These are phyloP conservation scores for Solidago caesia DNA, from an alignment of 129 eudicot genomes.

Conservation along the genomic window DNA sequence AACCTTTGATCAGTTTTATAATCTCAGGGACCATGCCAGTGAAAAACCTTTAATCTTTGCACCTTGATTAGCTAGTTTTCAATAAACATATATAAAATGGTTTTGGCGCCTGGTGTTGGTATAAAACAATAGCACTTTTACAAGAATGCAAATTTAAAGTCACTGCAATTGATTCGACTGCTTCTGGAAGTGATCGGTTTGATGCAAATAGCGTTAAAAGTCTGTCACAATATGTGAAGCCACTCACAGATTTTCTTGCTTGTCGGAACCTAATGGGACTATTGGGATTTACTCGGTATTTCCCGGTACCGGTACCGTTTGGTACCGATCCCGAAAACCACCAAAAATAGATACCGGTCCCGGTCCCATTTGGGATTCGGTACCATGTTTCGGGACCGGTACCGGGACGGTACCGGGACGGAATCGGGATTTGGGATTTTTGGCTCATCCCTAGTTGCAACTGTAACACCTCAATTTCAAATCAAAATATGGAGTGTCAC, in stretches of 20 bases:
- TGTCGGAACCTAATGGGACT: too few relatives aligned
- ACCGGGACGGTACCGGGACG: too few relatives aligned
- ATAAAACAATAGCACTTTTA: constrained; percentile 83
- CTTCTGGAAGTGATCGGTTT: constrained; percentile 74
- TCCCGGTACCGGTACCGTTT: too few relatives aligned
- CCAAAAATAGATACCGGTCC: too few relatives aligned
- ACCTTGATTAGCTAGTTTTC: not conserved
- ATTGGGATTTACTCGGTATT: too few relatives aligned
- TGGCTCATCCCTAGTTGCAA: too few relatives aligned
- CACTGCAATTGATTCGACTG: constrained; percentile 81
- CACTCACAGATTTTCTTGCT: constrained; percentile 66
- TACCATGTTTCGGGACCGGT: too few relatives aligned
- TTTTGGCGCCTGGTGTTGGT: constrained; percentile 99
- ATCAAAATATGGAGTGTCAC: too few relatives aligned
- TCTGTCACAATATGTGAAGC: constrained; percentile 79
- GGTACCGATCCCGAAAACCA: too few relatives aligned
- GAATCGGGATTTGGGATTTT: too few relatives aligned
- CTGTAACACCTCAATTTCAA: too few relatives aligned
- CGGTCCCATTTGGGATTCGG: too few relatives aligned
- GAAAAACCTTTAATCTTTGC: not conserved
- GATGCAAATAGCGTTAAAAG: constrained; percentile 69
- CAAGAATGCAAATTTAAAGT: constrained; percentile 84
- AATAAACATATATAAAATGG: constrained; percentile 32
- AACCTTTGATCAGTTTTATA: not conserved
- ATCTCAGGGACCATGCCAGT: not conserved